A percentile compares a stretch with the other conserved stretches of the same genome.
These are phyloP conservation scores for Helminthosporium solani DNA, from an alignment of 2,329 filamentous ascomycete species.

Conservation along the genomic window DNA sequence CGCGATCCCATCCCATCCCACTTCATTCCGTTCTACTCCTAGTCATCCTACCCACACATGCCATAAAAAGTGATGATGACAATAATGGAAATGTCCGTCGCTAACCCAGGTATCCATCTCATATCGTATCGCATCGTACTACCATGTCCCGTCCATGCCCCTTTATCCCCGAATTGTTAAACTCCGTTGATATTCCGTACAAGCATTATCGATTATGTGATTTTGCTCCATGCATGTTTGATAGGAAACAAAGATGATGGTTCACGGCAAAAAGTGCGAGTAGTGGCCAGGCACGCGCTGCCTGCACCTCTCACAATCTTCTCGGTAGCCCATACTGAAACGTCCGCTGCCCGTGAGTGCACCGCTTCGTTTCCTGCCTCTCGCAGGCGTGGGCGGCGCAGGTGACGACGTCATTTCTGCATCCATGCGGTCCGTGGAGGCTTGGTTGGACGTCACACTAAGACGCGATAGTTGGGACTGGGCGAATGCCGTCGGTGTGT, in stretches of 20 bases:
- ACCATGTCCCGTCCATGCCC: background rate
- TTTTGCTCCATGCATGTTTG: background rate
- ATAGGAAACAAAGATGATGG: background rate
- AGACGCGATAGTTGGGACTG: constrained; percentile 43
- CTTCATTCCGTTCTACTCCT: no score
- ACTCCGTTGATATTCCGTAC: background rate
- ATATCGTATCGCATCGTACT: no score
- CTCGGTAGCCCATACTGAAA: constrained; percentile 51
- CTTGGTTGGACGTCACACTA: constrained; percentile 33
- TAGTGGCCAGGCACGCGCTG: constrained; percentile 52
- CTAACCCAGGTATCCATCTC: background rate
- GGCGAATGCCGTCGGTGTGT: constrained; percentile 39
- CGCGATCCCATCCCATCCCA: background rate
- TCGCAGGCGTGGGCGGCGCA: constrained; percentile 22
- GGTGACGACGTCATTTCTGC: constrained; percentile 17
- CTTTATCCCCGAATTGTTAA: background rate
- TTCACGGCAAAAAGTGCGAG: constrained; percentile 48
- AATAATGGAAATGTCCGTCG: background rate
- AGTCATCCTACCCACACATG: no score
- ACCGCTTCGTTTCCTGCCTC: constrained; percentile 42
- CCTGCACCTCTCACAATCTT: constrained; percentile 53
- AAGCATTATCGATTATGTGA: background rate
- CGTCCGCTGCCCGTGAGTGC: constrained; percentile 42
- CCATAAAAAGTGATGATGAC: no score
- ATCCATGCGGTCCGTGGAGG: constrained; percentile 36